A percentile compares a stretch with the other conserved stretches of the same genome.
phyloP scores from a whole-genome alignment of 169 alveolate genomes.

The Theileria equi region DNA sequence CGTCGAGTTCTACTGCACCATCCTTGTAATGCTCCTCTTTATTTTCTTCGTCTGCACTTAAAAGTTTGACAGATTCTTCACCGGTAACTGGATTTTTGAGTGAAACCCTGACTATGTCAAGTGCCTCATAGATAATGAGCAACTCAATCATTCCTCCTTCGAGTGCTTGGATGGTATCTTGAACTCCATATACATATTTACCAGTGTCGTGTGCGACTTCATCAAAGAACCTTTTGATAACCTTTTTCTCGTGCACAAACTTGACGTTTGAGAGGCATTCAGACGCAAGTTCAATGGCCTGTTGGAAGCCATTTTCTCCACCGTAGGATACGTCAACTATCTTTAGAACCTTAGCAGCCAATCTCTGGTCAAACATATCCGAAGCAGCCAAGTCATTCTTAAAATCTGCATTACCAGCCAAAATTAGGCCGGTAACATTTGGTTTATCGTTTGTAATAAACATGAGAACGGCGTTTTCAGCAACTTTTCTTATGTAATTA shows the following conservation, averaged over 20 bases:
- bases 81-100: slow-evolving; percentile 83
- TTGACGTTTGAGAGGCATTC: slow-evolving; percentile 91
- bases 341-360: slow-evolving; percentile 88
- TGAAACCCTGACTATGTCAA: slow-evolving; percentile 81
- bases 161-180: slow-evolving; percentile 90
- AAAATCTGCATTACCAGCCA: slow-evolving; percentile 99
- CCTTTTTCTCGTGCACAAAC: slow-evolving; percentile 87
- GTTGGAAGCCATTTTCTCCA: slow-evolving; percentile 99
- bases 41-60: slow-evolving; percentile 58
- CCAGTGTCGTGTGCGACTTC: slow-evolving; percentile 98
- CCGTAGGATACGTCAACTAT: slow-evolving; percentile 98
- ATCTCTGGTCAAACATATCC: slow-evolving; percentile 94
- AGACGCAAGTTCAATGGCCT: slow-evolving; percentile 94
- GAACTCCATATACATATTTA: slow-evolving; percentile 94
- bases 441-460: slow-evolving; percentile 95
- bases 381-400: slow-evolving; percentile 90
- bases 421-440: slow-evolving; percentile 84
- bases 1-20: slow-evolving; percentile 87
- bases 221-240: slow-evolving; percentile 91
- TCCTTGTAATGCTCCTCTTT: slow-evolving; percentile 62
- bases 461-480: slow-evolving; percentile 94
- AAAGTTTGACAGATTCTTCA: slow-evolving; percentile 64
- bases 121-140: slow-evolving; percentile 91
- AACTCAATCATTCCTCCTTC: slow-evolving; percentile 94
- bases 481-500: slow-evolving; percentile 96